Evolutionary conservation across 345 rosid genomes (phyloP), one percentile per base, ranked within the genome.

Genomic region (Psidium friedrichsthalianum): DNA sequence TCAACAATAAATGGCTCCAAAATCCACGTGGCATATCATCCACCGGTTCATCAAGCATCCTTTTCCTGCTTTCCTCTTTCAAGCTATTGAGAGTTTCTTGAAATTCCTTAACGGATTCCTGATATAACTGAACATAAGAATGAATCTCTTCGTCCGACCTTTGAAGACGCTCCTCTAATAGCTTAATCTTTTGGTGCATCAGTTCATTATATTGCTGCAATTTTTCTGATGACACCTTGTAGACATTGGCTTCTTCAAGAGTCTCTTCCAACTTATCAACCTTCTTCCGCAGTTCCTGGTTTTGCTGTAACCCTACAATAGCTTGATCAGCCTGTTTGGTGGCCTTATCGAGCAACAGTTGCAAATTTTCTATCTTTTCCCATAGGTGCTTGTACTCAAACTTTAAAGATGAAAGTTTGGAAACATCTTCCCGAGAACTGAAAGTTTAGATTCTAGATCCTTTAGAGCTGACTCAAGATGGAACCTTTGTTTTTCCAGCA

Each of bases 251-350:
- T 85, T 94, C 98, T 87, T 95, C 93, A 87, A 95, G 90, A 15
- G 95, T 90, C 83, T 92, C 93, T 91, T 95, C 99, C 89, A 97
- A 90, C 85, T 92, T 93, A 84, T 96, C 98, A 78, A 95, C 98
- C 92, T 93, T 95, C 85, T 87, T 92, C 82, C 90, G 88, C 83
- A 97, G 94, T 80, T 94, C 99, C 87, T 93, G 96, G 87, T 94
- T 97, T 93, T 96, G 92, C 90, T 97, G 96, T 83, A 93, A 90
- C 89, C 91, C 96, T 61, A 90, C 58, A 88, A 93, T 89, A 55
- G 98, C 94, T 88, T 95, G 98, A 90, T 95, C 98, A 74, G 95
- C 99, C 90, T 94, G 96, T 87, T 90, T 90, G 24, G 98, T 93
- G 40, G 98, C 92, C 89, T 92, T 93, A 89, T 95, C 93, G 51